Percentiles rank a stretch among this genome's conserved stretches.
Conservation (phyloP, 495 filamentous ascomycete species). For the Penicillium simplicissimum region DNA sequence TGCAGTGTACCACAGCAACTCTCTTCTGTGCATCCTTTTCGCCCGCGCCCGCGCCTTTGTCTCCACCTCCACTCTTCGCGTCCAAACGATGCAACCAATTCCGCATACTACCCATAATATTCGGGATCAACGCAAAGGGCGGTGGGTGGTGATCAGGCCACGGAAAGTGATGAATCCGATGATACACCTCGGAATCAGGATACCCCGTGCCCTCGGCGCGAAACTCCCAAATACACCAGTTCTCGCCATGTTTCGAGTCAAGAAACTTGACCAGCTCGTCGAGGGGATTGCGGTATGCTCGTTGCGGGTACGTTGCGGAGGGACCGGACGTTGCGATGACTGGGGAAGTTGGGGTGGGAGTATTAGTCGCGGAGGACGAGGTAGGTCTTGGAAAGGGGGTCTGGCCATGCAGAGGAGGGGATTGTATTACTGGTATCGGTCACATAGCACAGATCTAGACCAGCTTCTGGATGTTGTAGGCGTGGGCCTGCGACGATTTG, state of each 20-base stretch:
- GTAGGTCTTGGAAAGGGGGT: background rate
- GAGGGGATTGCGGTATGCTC: slow-evolving; percentile 89
- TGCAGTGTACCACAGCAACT: slow-evolving; percentile 92
- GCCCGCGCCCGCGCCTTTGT: slow-evolving; percentile 10
- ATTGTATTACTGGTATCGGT: slow-evolving; percentile 63
- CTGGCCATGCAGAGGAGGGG: background rate
- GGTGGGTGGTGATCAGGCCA: slow-evolving; percentile 98
- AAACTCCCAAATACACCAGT: slow-evolving; percentile 98
- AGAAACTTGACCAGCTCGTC: slow-evolving; percentile 82
- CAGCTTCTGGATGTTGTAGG: slow-evolving; percentile 77
- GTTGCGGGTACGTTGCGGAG: slow-evolving; percentile 80
- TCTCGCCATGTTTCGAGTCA: slow-evolving; percentile 73
- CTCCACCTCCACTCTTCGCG: slow-evolving; percentile 19
- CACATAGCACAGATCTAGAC: slow-evolving; percentile 94
- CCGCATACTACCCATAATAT: slow-evolving; percentile 87
- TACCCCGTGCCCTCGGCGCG: slow-evolving; percentile 96
- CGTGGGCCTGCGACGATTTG: slow-evolving; percentile 81
- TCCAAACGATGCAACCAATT: slow-evolving; percentile 73
- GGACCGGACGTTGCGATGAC: slow-evolving; percentile 83
- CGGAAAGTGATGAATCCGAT: slow-evolving; percentile 82
- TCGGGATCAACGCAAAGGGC: slow-evolving; percentile 82
- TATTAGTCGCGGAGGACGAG: background rate
- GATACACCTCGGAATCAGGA: slow-evolving; percentile 82
- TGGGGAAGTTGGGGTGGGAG: slow-evolving; percentile 19
- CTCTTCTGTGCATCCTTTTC: slow-evolving; percentile 44